Conservation (phyloP, 2,329 filamentous ascomycete genomes). For the Dothideomycetes sp. region DNA sequence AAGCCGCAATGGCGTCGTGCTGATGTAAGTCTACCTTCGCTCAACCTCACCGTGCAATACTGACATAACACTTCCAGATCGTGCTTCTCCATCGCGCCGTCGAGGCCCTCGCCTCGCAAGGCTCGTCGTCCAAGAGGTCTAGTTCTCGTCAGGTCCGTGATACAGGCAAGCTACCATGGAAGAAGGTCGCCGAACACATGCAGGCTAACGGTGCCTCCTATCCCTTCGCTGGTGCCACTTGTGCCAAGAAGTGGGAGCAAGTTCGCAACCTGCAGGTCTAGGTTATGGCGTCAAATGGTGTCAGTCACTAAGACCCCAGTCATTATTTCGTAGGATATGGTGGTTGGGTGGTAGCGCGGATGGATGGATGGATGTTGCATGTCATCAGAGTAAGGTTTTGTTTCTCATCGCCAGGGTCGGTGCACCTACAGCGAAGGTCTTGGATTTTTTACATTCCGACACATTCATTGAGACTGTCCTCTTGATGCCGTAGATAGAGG, state of each 20-base stretch:
- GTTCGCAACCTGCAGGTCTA: constrained; percentile 19
- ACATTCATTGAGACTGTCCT: too few species aligned
- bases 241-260: constrained; percentile 53
- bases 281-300: too few species aligned
- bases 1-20: constrained; percentile 54
- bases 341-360: too few species aligned
- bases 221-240: constrained; percentile 51
- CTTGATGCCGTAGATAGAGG: too few species aligned
- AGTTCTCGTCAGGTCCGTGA: not conserved
- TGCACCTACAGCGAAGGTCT: too few species aligned
- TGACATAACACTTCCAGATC: constrained; percentile 19
- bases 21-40: constrained; percentile 49
- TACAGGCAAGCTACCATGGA: constrained; percentile 46
- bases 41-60: not conserved
- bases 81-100: constrained; percentile 21
- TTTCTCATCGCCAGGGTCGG: too few species aligned
- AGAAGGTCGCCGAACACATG: constrained; percentile 48
- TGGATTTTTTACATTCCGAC: too few species aligned
- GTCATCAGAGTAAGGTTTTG: too few species aligned
- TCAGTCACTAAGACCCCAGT: too few species aligned
- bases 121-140: not conserved
- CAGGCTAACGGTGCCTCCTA: constrained; percentile 45
- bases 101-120: constrained; percentile 14
- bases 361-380: too few species aligned
- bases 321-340: too few species aligned